A percentile compares a stretch with the other conserved stretches of the same genome.
These are phyloP conservation scores for Globisporangium abappressorium DNA, from an alignment of 352 stramenopile species.

Conservation along the genomic window DNA sequence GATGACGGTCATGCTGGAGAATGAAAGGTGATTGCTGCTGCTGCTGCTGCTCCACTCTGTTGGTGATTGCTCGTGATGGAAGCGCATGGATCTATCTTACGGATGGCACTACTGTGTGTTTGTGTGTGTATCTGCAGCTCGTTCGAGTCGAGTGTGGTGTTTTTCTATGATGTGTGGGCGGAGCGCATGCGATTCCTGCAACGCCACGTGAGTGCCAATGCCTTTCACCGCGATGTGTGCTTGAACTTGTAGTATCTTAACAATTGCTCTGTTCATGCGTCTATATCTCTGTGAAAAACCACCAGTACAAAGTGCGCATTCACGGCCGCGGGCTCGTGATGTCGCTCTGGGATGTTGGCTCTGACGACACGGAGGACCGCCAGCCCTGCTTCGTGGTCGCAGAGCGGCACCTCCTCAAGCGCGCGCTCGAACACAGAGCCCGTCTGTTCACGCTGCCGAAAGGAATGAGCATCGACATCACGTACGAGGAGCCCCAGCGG, in stretches of 20 bases:
- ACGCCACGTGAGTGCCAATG: constrained; percentile 40
- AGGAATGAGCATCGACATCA: constrained; percentile 42
- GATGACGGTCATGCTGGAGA: constrained; percentile 49
- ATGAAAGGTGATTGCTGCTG: constrained; percentile 16
- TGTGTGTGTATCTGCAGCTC: constrained; percentile 25
- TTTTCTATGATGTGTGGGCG: constrained; percentile 77
- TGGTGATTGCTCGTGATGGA: background rate
- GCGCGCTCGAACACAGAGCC: constrained; percentile 30
- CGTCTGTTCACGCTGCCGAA: constrained; percentile 34
- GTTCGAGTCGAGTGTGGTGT: constrained; percentile 55
- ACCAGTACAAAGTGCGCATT: constrained; percentile 62
- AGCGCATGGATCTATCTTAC: background rate
- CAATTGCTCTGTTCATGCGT: background rate
- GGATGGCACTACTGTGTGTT: background rate
- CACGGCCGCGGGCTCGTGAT: constrained; percentile 46
- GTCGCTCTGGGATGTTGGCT: constrained; percentile 54
- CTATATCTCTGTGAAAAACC: background rate
- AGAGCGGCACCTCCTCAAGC: constrained; percentile 53
- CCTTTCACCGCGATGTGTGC: background rate
- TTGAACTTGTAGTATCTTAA: background rate
- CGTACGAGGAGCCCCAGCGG: constrained; percentile 50
- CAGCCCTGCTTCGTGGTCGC: constrained; percentile 57
- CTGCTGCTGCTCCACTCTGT: background rate
- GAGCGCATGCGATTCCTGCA: constrained; percentile 55
- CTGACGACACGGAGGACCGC: constrained; percentile 56